Conservation (phyloP, 768 basidiomycete genomes). For the Termitomyces sp. region DNA sequence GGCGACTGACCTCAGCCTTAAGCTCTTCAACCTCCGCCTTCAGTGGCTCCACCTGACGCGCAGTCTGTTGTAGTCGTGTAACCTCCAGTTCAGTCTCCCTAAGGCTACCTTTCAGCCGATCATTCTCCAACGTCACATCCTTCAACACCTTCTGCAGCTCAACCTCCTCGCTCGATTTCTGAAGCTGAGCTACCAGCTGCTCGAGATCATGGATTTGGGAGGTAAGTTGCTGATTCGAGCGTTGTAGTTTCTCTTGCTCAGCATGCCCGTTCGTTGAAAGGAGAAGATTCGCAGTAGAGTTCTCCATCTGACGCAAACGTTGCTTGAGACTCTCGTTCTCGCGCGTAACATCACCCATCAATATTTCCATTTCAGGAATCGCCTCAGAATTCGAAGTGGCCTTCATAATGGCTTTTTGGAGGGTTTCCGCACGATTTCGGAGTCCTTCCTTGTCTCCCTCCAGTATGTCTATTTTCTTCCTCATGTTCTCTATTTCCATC, state of each 20-base stretch:
- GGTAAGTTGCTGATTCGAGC: slow-evolving; percentile 29
- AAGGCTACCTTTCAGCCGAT: slow-evolving; percentile 28
- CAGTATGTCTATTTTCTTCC: slow-evolving; percentile 18
- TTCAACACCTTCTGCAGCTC: slow-evolving; percentile 21
- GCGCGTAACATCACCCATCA: slow-evolving; percentile 34
- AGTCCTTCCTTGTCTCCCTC: slow-evolving; percentile 26
- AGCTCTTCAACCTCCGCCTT: slow-evolving; percentile 10
- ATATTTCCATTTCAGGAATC: slow-evolving; percentile 30
- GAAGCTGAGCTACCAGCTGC: slow-evolving; percentile 25
- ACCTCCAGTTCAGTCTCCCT: slow-evolving; percentile 17
- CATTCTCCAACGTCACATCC: slow-evolving; percentile 31
- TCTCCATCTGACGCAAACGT: slow-evolving; percentile 30
- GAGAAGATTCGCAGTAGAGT: slow-evolving; percentile 31
- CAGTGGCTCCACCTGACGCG: slow-evolving; percentile 3
- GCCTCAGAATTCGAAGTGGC: slow-evolving; percentile 15
- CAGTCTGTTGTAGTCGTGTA: slow-evolving; percentile 5
- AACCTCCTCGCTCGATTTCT: slow-evolving; percentile 23
- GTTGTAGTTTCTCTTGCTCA: slow-evolving; percentile 26
- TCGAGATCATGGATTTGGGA: slow-evolving; percentile 29
- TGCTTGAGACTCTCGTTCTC: slow-evolving; percentile 37
- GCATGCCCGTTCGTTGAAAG: slow-evolving; percentile 26
- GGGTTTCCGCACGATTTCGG: slow-evolving; percentile 24
- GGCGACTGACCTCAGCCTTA: slow-evolving; percentile 11
- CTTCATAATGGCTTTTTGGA: slow-evolving; percentile 28
- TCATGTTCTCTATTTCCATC: slow-evolving; percentile 18